Percentiles rank a stretch among this genome's conserved stretches.
These are phyloP conservation scores for Cerioporus squamosus DNA, from an alignment of 1,284 basidiomycete species.

Conservation along the genomic window DNA sequence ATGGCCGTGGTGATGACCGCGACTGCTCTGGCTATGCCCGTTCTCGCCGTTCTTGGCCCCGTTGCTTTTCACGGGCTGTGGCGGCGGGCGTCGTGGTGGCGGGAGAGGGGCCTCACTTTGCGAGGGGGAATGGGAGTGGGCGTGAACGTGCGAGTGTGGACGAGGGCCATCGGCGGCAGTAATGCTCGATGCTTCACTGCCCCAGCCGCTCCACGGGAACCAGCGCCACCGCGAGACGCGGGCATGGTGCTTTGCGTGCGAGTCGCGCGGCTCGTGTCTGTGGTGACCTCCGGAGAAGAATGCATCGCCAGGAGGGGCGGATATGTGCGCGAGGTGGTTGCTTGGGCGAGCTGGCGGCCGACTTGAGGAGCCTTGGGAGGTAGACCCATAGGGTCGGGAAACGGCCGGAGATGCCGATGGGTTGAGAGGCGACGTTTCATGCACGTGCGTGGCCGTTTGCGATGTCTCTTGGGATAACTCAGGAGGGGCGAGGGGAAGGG, in stretches of 20 bases:
- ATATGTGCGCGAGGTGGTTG: constrained; percentile 8
- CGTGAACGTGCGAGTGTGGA: constrained; percentile 23
- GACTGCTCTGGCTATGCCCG: constrained; percentile 26
- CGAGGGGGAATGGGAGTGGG: not conserved
- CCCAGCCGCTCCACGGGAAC: constrained; percentile 12
- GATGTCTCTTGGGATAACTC: constrained; percentile 6
- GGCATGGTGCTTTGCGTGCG: constrained; percentile 43
- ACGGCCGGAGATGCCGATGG: not conserved
- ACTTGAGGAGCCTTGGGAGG: not conserved
- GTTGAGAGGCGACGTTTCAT: constrained; percentile 18
- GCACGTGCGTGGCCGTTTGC: not conserved
- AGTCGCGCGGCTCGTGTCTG: constrained; percentile 43
- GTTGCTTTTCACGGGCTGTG: not conserved
- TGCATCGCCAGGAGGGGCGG: constrained; percentile 9
- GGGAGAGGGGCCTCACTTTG: not conserved
- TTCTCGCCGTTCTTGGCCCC: constrained; percentile 16
- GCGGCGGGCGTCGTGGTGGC: too few species aligned
- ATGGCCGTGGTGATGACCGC: constrained; percentile 27
- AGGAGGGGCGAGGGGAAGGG: constrained; percentile 18
- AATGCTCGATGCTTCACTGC: not conserved
- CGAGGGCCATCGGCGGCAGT: constrained; percentile 9
- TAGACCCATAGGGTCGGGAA: constrained; percentile 7
- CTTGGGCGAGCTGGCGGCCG: constrained; percentile 3
- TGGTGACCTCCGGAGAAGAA: constrained; percentile 46
- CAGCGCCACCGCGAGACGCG: constrained; percentile 27